Conservation (phyloP, 768 basidiomycete species). For the Austroboletus eburneus region DNA sequence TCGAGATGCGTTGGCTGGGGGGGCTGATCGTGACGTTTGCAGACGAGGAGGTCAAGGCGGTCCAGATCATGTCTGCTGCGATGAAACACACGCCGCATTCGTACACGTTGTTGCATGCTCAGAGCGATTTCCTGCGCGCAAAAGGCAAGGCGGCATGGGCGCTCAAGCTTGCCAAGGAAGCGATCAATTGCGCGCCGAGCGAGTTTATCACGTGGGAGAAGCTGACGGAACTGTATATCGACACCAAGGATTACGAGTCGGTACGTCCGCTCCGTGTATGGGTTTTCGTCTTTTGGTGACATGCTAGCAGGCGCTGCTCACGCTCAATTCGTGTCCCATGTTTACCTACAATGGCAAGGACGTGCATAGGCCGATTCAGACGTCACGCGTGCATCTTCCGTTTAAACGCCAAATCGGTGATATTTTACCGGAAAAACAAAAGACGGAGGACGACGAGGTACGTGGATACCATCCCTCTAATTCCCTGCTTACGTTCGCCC, state of each 20-base stretch:
- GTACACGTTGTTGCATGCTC: slow-evolving; percentile 89
- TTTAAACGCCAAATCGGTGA: slow-evolving; percentile 82
- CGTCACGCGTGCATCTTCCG: slow-evolving; percentile 81
- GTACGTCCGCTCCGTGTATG: slow-evolving; percentile 15
- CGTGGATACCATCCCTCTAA: slow-evolving; percentile 3
- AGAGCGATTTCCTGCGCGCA: slow-evolving; percentile 88
- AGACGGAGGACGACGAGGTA: slow-evolving; percentile 83
- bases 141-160: slow-evolving; percentile 89
- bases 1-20: not conserved
- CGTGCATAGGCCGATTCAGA: slow-evolving; percentile 77
- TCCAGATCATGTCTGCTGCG: slow-evolving; percentile 85
- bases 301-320: slow-evolving; percentile 68
- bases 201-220: slow-evolving; percentile 99
- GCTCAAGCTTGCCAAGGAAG: slow-evolving; percentile 84
- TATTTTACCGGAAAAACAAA: slow-evolving; percentile 81
- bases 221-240: slow-evolving; percentile 91
- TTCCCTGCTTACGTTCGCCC: not conserved
- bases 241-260: slow-evolving; percentile 81
- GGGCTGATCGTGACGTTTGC: no score
- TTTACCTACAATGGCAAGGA: slow-evolving; percentile 99
- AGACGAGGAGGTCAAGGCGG: slow-evolving; percentile 99
- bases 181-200: slow-evolving; percentile 97
- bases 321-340: slow-evolving; percentile 99
- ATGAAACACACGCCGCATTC: slow-evolving; percentile 86
- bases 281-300: no score